These are phyloP conservation scores for Fusarium nygamai DNA, from an alignment of 2,329 filamentous ascomycete species.

Conservation along the genomic window DNA sequence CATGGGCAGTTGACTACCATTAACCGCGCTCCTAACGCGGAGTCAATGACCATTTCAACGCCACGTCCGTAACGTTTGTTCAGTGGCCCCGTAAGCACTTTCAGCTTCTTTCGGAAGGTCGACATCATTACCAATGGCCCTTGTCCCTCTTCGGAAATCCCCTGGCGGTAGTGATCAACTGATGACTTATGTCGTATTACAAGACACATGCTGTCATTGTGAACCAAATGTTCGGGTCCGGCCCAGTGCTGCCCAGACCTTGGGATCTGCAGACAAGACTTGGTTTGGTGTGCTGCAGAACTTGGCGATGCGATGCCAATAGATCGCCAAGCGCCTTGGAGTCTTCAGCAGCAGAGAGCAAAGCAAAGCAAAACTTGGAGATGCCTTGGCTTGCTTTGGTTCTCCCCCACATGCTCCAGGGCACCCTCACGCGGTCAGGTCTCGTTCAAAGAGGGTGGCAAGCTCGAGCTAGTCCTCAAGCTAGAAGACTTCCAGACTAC, in stretches of 20 bases:
- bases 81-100: slow-evolving; percentile 20
- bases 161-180: slow-evolving; percentile 5
- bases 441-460: slow-evolving; percentile 5
- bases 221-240: slow-evolving; percentile 14
- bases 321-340: slow-evolving; percentile 16
- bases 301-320: slow-evolving; percentile 38
- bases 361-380: background rate
- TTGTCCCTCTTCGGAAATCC: background rate
- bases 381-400: slow-evolving; percentile 7
- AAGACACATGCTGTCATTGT: slow-evolving; percentile 6
- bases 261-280: slow-evolving; percentile 28
- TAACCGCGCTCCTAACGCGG: slow-evolving; percentile 20
- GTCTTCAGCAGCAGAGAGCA: background rate
- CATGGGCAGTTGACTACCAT: background rate
- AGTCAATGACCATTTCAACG: slow-evolving; percentile 18
- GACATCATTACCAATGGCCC: slow-evolving; percentile 8
- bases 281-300: slow-evolving; percentile 2
- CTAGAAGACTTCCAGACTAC: slow-evolving; percentile 44
- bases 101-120: slow-evolving; percentile 41
- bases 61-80: slow-evolving; percentile 13
- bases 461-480: background rate
- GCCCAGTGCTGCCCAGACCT: slow-evolving; percentile 30
- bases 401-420: slow-evolving; percentile 22
- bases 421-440: slow-evolving; percentile 1
- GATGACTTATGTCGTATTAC: background rate